These are phyloP conservation scores for Pseudogymnoascus sp. DNA, from an alignment of 2,329 filamentous ascomycete genomes.

Conservation along the genomic window DNA sequence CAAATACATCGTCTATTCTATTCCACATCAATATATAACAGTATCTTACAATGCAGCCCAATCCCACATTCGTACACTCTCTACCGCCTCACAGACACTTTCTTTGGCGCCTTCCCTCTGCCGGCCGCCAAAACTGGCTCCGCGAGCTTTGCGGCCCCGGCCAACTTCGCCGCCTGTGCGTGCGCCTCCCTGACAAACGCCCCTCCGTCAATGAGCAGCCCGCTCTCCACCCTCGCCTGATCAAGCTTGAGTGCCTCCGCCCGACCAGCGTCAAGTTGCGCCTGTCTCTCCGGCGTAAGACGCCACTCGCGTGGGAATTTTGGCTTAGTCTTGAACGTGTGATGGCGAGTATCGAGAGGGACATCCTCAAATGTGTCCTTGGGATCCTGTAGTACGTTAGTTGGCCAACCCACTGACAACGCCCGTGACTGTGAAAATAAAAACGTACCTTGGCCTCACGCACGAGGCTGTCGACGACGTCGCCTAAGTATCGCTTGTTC, in stretches of 20 bases:
- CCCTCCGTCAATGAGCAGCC: constrained; percentile 51
- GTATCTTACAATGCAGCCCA: constrained; percentile 5
- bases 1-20: constrained; percentile 4
- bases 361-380: constrained; percentile 81
- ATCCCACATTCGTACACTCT: not conserved
- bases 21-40: not conserved
- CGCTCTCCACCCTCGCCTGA: constrained; percentile 42
- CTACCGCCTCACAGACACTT: constrained; percentile 21
- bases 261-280: constrained; percentile 56
- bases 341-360: constrained; percentile 81
- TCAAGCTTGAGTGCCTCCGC: constrained; percentile 45
- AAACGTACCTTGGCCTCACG: constrained; percentile 57
- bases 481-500: constrained; percentile 91
- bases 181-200: constrained; percentile 38
- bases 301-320: constrained; percentile 78
- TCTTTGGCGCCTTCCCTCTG: constrained; percentile 18
- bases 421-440: not conserved
- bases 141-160: constrained; percentile 14
- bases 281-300: constrained; percentile 60
- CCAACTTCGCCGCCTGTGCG: constrained; percentile 14
- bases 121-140: constrained; percentile 24
- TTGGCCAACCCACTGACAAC: not conserved
- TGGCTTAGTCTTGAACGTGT: constrained; percentile 57
- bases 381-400: constrained; percentile 44
- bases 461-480: constrained; percentile 66